Base-by-base conservation (phyloP, 2,329 filamentous ascomycete genomes). In the Trichoderma simmonsii region DNA sequence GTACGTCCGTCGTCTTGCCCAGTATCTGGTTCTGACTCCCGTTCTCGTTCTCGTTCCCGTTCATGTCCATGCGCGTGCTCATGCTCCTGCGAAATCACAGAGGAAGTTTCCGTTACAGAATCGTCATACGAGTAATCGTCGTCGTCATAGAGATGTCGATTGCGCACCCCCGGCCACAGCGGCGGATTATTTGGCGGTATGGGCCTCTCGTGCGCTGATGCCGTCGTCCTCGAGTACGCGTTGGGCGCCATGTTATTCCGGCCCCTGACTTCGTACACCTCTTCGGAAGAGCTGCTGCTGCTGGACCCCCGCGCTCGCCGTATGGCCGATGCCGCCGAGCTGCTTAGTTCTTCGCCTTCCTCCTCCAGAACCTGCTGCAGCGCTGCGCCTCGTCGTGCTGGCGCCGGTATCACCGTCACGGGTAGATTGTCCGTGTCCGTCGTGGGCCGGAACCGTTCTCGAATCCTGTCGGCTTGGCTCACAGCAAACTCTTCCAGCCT, bases 401-500 rank as follows among this genome's bases (percentile, higher is more conserved):
- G 89, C 1, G 89, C 88, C 3, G 89, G 89, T 15, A 91, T 90
- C 8, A 90, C 85, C 21, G 84, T 88, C 1, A 89, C 85, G 1
- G 89, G 88, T 21, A 91, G 80, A 73, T 84, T 86, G 24, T 86
- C 86, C 2, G 85, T 88, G 75, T 88, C 85, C 0, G 85, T 83
- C 0, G 85, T 85, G 11, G 88, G 85, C 12, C 86, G 83, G 61
- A 89, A 83, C 71, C 82, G 85, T 70, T 91, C 89, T 11, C 88
- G 83, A 6, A 91, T 78, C 77, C 84, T 87, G 74, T 91, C 89
- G 1, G 88, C 89, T 73, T 91, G 88, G 8, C 83, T 85, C 1
- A 84, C 87, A 1, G 89, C 88, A 75, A 91, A 91, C 62, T 90
- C 86, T 72, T 91, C 89, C 1, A 91, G 77, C 15, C 88, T 84